Evolutionary conservation across 2,329 filamentous ascomycete genomes (phyloP), one percentile per base, ranked within the genome.

Genomic region (Curvularia eragrostidis): DNA sequence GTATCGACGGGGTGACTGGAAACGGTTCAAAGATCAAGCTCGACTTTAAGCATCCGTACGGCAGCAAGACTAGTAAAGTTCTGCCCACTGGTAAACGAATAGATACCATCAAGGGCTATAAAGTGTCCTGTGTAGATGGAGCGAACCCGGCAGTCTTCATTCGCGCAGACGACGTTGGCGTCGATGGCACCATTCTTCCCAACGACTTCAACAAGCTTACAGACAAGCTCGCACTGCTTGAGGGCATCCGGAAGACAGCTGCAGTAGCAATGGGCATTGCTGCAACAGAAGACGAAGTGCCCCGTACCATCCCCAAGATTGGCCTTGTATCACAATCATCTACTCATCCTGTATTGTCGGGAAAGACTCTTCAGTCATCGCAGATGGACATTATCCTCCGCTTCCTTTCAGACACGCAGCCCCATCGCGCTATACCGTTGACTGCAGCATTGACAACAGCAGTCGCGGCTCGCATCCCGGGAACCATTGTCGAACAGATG

Each of bases 91-190:
- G 86, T 0, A 84, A 82, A 38, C 67, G 76, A 0, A 68, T 82
- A 0, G 86, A 90, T 66, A 68, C 51, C 0, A 76, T 90, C 15
- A 76, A 80, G 7, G 80, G 78, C 0, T 71, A 86, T 3, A 64
- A 70, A 3, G 84, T 81, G 0, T 88, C 85, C 1, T 84, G 87
- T 24, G 80, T 89, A 1, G 88, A 90, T 60, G 85, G 85, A 0
- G 83, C 83, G 1, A 89, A 89, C 63, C 88, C 88, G 0, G 85
- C 84, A 46, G 80, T 88, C 13, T 90, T 90, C 66, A 77, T 90
- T 0, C 76, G 77, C 7, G 85, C 87, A 0, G 67, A 76, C 1
- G 83, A 86, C 56, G 67, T 89, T 0, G 81, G 76, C 3, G 75
- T 85, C 2, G 72, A 81, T 18, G 80, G 81, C 3, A 78, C 79